Evolutionary conservation across 257 asterid species (phyloP).

Genomic region (Paraleonurus japonicus): DNA sequence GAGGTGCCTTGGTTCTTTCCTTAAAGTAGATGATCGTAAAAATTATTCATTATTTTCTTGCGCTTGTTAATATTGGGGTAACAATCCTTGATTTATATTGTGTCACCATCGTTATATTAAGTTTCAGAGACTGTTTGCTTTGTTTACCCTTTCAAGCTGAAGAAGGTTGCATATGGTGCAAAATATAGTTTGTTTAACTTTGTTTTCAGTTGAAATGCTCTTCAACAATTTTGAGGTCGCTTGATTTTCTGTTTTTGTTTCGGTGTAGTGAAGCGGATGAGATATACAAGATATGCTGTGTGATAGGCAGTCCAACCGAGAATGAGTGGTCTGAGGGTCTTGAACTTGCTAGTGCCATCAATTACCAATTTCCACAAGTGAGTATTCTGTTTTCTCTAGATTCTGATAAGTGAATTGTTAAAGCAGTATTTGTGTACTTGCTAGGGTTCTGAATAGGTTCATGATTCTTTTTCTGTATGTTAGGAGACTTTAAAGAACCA

Average conservation of each 20-base stretch:
- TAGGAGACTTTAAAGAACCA: background rate
- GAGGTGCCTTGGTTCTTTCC: background rate
- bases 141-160: background rate
- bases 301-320: slow-evolving; percentile 77
- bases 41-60: background rate
- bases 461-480: background rate
- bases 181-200: background rate
- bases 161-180: background rate
- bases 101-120: background rate
- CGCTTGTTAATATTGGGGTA: background rate
- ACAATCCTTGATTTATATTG: background rate
- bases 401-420: background rate
- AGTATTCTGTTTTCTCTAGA: slow-evolving; percentile 19
- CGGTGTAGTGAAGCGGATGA: slow-evolving; percentile 87
- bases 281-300: slow-evolving; percentile 84
- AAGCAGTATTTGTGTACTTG: background rate
- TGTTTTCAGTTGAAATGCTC: background rate
- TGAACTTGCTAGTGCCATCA: slow-evolving; percentile 74
- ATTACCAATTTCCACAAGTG: slow-evolving; percentile 85
- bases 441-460: background rate
- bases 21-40: background rate
- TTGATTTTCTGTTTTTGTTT: slow-evolving; percentile 9
- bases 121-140: background rate
- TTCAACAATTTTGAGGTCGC: background rate
- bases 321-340: slow-evolving; percentile 78